Conservation (phyloP, 2,329 filamentous ascomycete species). For the Cadophora luteo-olivacea region DNA sequence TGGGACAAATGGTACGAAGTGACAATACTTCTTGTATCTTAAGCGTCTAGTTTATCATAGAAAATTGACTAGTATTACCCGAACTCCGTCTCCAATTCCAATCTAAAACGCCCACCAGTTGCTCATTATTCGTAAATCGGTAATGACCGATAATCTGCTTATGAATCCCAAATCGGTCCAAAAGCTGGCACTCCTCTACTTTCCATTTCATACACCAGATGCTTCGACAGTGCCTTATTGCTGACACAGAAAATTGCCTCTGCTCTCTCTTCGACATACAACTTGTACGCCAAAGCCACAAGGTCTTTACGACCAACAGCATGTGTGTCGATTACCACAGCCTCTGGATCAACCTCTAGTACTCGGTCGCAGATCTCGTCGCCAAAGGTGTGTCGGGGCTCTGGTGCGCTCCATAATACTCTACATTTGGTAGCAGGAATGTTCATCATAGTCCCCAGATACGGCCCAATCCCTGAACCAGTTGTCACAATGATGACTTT, state of each 20-base stretch:
- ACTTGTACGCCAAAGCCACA: conserved; percentile 43
- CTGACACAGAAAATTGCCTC: conserved; percentile 49
- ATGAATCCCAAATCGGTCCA: conserved; percentile 48
- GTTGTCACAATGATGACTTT: conserved; percentile 48
- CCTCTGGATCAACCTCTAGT: conserved; percentile 43
- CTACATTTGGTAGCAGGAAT: conserved; percentile 40
- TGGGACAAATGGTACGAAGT: background rate
- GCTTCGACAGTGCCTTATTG: conserved; percentile 46
- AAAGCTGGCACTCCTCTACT: conserved; percentile 46
- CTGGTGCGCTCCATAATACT: conserved; percentile 47
- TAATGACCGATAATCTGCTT: background rate
- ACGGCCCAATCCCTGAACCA: conserved; percentile 49
- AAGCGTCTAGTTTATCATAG: background rate
- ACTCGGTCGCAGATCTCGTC: conserved; percentile 45
- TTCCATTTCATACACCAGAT: conserved; percentile 49
- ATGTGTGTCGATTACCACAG: conserved; percentile 47
- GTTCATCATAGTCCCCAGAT: conserved; percentile 44
- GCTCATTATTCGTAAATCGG: background rate
- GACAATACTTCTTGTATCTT: background rate
- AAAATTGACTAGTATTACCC: background rate
- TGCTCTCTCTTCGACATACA: conserved; percentile 43
- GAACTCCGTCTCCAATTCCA: background rate
- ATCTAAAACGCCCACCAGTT: background rate
- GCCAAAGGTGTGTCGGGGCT: conserved; percentile 46
- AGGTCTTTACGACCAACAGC: conserved; percentile 45